Percentiles rank a stretch among this genome's conserved stretches.
Conservation (phyloP, 2,329 filamentous ascomycete genomes). For the Monosporascus sp. region DNA sequence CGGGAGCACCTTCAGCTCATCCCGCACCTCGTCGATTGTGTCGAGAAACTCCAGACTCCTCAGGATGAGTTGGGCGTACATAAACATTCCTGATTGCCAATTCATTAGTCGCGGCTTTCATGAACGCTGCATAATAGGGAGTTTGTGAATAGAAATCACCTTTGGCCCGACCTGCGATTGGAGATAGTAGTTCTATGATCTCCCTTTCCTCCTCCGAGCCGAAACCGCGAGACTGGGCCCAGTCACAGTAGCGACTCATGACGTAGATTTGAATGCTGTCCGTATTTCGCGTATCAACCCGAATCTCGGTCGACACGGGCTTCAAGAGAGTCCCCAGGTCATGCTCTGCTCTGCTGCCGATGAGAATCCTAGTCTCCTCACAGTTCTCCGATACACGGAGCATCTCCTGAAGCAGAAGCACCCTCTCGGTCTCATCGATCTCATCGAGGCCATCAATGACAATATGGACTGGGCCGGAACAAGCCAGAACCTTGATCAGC, state of each 20-base stretch:
- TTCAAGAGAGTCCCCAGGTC: conserved; percentile 17
- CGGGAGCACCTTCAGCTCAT: too few relatives aligned
- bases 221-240: conserved; percentile 8
- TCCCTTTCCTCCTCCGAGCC: conserved; percentile 6
- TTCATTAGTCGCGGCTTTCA: neutral
- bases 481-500: conserved; percentile 16
- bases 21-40: conserved; percentile 3
- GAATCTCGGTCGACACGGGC: neutral
- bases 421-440: conserved; percentile 14
- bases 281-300: too few relatives aligned
- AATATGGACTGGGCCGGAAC: conserved; percentile 14
- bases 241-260: neutral
- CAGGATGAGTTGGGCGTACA: conserved; percentile 25
- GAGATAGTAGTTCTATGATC: conserved; percentile 11
- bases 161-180: conserved; percentile 18
- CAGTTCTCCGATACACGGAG: conserved; percentile 7
- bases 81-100: conserved; percentile 26
- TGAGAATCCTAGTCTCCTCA: conserved; percentile 12
- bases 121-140: neutral
- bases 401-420: conserved; percentile 8
- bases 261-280: neutral
- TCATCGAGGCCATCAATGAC: conserved; percentile 28
- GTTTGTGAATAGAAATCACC: conserved; percentile 8
- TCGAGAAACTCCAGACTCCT: conserved; percentile 12
- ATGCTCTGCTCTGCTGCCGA: conserved; percentile 20